phyloP scores from a whole-genome alignment of 2,329 filamentous ascomycete species.

The Elsinoe ampelina region DNA sequence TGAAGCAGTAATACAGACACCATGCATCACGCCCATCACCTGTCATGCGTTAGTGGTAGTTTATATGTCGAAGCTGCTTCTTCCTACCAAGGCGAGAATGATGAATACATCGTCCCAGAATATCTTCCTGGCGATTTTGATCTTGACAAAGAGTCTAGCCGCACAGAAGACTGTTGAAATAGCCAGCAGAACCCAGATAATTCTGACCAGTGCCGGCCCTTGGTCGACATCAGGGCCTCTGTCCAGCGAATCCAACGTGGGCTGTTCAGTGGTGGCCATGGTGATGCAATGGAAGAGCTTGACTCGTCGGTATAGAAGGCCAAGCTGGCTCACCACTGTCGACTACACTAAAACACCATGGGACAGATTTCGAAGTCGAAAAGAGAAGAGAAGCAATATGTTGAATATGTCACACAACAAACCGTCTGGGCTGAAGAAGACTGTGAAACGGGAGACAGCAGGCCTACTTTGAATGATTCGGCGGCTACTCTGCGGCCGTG shows the following conservation, averaged over 20 bases:
- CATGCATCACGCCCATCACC: conserved; percentile 20
- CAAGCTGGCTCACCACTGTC: not conserved
- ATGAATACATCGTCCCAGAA: conserved; percentile 24
- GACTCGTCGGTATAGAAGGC: not conserved
- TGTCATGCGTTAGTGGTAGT: not conserved
- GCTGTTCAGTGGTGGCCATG: not conserved
- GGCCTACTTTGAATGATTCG: conserved; percentile 5
- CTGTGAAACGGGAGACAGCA: not conserved
- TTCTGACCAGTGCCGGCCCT: not conserved
- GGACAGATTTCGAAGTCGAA: not conserved
- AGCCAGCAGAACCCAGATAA: conserved; percentile 19
- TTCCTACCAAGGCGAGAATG: conserved; percentile 18
- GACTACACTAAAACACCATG: not conserved
- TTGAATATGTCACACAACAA: not conserved
- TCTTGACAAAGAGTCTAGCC: conserved; percentile 21
- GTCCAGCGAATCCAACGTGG: not conserved
- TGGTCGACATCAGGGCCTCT: not conserved
- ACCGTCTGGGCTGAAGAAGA: not conserved
- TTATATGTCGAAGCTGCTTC: not conserved
- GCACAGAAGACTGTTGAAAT: conserved; percentile 21
- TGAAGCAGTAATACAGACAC: conserved; percentile 19
- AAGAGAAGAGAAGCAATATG: not conserved
- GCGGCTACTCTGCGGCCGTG: not conserved
- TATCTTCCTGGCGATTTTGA: conserved; percentile 19
- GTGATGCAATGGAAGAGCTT: not conserved